A percentile compares a stretch with the other conserved stretches of the same genome.
Conservation (phyloP, 345 rosid genomes). For the Mercurialis annua region DNA sequence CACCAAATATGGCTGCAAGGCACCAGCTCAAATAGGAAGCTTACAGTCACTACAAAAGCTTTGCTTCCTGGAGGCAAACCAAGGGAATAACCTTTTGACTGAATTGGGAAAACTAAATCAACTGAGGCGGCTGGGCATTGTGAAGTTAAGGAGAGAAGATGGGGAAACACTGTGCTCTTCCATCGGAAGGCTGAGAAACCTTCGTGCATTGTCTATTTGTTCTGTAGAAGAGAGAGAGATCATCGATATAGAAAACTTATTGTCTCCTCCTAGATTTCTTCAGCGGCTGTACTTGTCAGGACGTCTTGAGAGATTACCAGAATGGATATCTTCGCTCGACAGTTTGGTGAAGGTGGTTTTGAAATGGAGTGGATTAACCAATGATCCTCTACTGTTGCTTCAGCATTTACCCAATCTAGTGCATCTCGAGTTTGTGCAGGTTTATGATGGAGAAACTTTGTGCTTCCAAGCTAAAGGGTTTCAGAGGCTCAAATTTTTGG, state of each 20-base stretch:
- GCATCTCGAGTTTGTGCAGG: conserved; percentile 10
- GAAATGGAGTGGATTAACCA: conserved; percentile 4
- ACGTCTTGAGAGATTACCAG: conserved; percentile 11
- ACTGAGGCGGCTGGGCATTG: conserved; percentile 18
- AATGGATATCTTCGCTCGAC: conserved; percentile 10
- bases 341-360: conserved; percentile 8
- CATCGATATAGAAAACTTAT: conserved; percentile 29
- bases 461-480: conserved; percentile 4
- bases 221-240: conserved; percentile 28
- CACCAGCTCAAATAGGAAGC: conserved; percentile 16
- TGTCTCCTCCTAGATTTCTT: conserved; percentile 24
- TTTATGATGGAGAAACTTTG: conserved; percentile 10
- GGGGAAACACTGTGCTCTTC: conserved; percentile 19
- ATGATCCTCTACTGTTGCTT: conserved; percentile 1
- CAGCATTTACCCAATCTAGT: conserved; percentile 17
- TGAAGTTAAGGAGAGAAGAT: conserved; percentile 19
- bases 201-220: conserved; percentile 29
- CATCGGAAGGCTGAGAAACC: conserved; percentile 17
- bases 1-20: conserved; percentile 22
- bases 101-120: conserved; percentile 12
- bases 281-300: conserved; percentile 14
- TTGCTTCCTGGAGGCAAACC: conserved; percentile 12
- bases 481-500: conserved; percentile 12
- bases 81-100: conserved; percentile 1
- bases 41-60: conserved; percentile 15